Percentiles rank a stretch among this genome's conserved stretches.
Evolutionary conservation across 345 rosid species (phyloP).

Genomic region (Dimocarpus longan): DNA sequence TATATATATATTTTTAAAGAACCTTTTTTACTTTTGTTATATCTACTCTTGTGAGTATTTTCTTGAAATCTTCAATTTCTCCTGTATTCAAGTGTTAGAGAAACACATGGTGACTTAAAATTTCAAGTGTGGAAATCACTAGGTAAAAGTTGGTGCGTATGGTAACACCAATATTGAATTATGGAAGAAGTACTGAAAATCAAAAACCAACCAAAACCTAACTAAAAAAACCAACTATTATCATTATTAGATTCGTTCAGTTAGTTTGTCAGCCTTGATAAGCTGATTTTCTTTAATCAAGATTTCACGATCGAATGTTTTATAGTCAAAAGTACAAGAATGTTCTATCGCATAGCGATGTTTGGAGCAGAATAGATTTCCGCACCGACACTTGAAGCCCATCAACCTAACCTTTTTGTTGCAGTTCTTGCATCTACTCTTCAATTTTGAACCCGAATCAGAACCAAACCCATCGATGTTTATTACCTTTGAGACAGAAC

Average conservation of each 20-base stretch:
- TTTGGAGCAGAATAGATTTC: conserved; percentile 28
- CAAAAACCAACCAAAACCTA: too few relatives aligned
- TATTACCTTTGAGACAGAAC: not conserved
- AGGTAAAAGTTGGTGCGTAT: too few relatives aligned
- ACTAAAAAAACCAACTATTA: too few relatives aligned
- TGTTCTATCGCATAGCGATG: conserved; percentile 43
- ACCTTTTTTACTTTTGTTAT: too few relatives aligned
- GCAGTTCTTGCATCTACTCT: conserved; percentile 22
- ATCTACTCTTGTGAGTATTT: too few relatives aligned
- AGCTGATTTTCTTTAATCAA: conserved; percentile 28
- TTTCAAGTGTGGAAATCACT: too few relatives aligned
- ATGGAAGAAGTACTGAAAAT: too few relatives aligned
- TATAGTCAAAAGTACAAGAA: conserved; percentile 36
- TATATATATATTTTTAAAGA: too few relatives aligned
- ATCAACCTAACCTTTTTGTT: conserved; percentile 23
- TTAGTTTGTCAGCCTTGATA: conserved; percentile 29
- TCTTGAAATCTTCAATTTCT: too few relatives aligned
- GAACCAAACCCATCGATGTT: not conserved
- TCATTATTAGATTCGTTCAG: not conserved
- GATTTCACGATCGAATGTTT: conserved; percentile 17
- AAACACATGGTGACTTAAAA: too few relatives aligned
- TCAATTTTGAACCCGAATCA: not conserved
- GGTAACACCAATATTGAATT: too few relatives aligned
- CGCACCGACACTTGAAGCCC: conserved; percentile 36
- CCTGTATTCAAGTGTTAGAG: too few relatives aligned